Conservation (phyloP, 192 early-diverging fungal species). For the Cladochytrium replicatum region DNA sequence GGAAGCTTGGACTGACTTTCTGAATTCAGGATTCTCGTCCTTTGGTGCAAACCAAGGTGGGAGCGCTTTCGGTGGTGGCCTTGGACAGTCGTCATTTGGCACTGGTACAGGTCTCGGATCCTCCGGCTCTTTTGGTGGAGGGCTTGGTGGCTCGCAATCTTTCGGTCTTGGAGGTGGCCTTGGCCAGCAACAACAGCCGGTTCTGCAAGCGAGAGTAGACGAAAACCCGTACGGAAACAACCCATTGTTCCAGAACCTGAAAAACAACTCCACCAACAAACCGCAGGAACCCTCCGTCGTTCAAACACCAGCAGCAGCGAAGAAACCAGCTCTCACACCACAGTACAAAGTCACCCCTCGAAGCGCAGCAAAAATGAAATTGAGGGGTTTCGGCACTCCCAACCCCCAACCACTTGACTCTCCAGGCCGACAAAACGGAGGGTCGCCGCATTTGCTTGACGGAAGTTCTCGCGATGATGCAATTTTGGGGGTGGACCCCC, state of each 20-base stretch:
- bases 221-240: constrained; percentile 79
- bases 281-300: constrained; percentile 8
- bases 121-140: constrained; percentile 22
- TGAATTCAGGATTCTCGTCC: constrained; percentile 2
- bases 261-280: constrained; percentile 10
- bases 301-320: constrained; percentile 24
- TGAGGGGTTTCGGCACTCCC: constrained; percentile 67
- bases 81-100: neutral
- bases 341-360: constrained; percentile 69
- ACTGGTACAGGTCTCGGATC: constrained; percentile 1
- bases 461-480: constrained; percentile 22
- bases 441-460: constrained; percentile 15
- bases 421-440: constrained; percentile 14
- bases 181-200: constrained; percentile 1
- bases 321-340: constrained; percentile 61
- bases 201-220: constrained; percentile 67
- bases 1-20: constrained; percentile 6
- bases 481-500: constrained; percentile 45
- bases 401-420: too few species aligned
- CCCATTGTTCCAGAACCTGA: constrained; percentile 61
- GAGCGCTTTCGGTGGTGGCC: constrained; percentile 9
- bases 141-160: constrained; percentile 30
- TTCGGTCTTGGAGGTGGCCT: too few species aligned
- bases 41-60: neutral
- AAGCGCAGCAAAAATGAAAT: constrained; percentile 55